Base-by-base conservation (phyloP, 2,329 filamentous ascomycete species). In the Phyllosticta citribraziliensis region DNA sequence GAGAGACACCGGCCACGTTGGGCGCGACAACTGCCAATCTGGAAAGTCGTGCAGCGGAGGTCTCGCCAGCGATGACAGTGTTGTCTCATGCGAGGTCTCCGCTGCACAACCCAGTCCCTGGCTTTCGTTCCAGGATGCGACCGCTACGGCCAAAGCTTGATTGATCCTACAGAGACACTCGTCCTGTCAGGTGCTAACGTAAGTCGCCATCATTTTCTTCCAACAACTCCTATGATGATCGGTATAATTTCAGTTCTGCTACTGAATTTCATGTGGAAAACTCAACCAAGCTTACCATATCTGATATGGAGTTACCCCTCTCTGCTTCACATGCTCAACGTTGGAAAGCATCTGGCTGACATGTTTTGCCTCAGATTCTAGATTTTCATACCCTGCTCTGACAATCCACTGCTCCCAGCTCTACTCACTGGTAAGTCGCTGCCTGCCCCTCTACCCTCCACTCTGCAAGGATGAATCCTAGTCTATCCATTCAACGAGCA, bases 401-500 rank as follows among this genome's bases (percentile, higher is more conserved):
- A 47, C 14, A 19, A n/a, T 5, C 40, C 25, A 12, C 14, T 25
- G 24, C 22, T 22, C 9, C 2, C 40, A n/a, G 19, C 33, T 55
- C n/a, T n/a, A 40, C 35, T 11, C 35, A 40, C 11, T 40, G 50
- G 58, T 60, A 60, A 60, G 58, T 56, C 17, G 4, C 17, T 47
- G n/a, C 40, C 17, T 11, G 25, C 8, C 12, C 58, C 57, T 54
- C 55, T 63, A 27, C 20, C n/a, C 54, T 55, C 58, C 30, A 56
- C 65, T 55, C 67, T 67, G 74, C 73, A 67, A 81, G 78, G 80
- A 83, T 81, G 81, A 82, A 79, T 81, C 76, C 78, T 73, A 82
- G 80, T 82, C 79, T 80, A 83, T 83, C 81, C 81, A 83, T 83
- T 83, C 81, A 80, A 83, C 73, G 80, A 83, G 24, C 60, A 81